phyloP scores from a whole-genome alignment of 2,329 filamentous ascomycete genomes.

The Trichoderma asperellum region DNA sequence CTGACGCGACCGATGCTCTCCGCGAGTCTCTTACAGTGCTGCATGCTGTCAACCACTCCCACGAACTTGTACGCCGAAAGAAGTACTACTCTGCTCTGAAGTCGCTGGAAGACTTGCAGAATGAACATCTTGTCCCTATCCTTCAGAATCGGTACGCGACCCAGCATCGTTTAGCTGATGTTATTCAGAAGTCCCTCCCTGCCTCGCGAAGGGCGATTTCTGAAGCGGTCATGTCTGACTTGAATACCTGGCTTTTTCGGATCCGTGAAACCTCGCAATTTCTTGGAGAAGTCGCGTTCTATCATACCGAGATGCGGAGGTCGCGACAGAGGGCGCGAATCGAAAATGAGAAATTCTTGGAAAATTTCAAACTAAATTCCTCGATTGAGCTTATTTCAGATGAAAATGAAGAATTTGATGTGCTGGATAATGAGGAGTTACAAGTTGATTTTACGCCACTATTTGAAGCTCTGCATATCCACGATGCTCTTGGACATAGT shows the following conservation, averaged over 20 bases:
- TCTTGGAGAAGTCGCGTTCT: slow-evolving; percentile 93
- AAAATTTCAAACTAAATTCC: slow-evolving; percentile 89
- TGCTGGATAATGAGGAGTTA: slow-evolving; percentile 92
- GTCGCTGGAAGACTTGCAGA: slow-evolving; percentile 92
- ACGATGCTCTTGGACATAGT: slow-evolving; percentile 88
- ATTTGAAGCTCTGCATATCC: slow-evolving; percentile 94
- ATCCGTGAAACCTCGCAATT: slow-evolving; percentile 97
- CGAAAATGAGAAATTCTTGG: slow-evolving; percentile 73
- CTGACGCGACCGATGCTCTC: slow-evolving; percentile 85
- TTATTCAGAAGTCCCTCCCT: slow-evolving; percentile 95
- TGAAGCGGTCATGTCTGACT: slow-evolving; percentile 93
- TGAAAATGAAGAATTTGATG: slow-evolving; percentile 92
- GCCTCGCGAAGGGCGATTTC: slow-evolving; percentile 91
- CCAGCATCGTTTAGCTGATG: slow-evolving; percentile 90
- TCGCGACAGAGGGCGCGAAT: slow-evolving; percentile 81
- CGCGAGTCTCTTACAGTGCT: slow-evolving; percentile 91
- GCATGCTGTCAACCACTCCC: slow-evolving; percentile 89
- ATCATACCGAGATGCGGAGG: slow-evolving; percentile 87
- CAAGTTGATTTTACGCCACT: slow-evolving; percentile 93
- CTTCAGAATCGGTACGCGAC: slow-evolving; percentile 84
- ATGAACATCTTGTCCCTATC: slow-evolving; percentile 79
- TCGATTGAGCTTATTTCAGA: slow-evolving; percentile 94
- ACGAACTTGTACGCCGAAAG: slow-evolving; percentile 88
- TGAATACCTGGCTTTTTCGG: slow-evolving; percentile 95
- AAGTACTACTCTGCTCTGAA: slow-evolving; percentile 95